phyloP scores from a whole-genome alignment of 2,329 filamentous ascomycete genomes.

The Nothopassalora personata region DNA sequence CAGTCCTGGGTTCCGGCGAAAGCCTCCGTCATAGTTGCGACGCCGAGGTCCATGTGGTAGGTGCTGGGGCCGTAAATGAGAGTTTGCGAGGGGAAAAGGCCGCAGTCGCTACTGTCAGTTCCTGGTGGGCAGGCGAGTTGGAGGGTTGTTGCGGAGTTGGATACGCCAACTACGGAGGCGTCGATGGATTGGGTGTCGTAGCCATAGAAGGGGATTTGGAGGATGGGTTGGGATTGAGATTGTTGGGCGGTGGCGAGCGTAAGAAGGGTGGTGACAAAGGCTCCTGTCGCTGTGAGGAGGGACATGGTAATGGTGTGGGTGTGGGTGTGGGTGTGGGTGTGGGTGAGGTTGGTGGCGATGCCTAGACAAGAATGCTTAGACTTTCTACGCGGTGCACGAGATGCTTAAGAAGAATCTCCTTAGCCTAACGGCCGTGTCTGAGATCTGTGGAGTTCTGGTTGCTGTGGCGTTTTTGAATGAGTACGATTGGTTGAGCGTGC shows the following conservation, averaged over 20 bases:
- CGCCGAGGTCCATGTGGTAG: conserved; percentile 19
- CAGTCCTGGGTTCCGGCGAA: conserved; percentile 20
- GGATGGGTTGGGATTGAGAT: neutral
- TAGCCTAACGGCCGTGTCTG: neutral
- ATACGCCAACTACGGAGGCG: conserved; percentile 15
- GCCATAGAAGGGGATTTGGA: conserved; percentile 21
- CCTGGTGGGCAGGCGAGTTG: conserved; percentile 12
- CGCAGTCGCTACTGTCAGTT: conserved; percentile 18
- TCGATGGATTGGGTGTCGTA: conserved; percentile 19
- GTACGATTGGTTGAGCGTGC: neutral
- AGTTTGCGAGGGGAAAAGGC: conserved; percentile 20
- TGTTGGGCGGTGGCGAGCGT: conserved; percentile 1
- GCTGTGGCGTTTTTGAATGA: neutral
- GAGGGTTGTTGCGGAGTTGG: conserved; percentile 14
- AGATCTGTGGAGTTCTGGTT: neutral
- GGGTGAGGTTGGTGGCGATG: neutral
- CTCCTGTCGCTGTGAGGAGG: neutral
- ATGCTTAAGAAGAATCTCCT: neutral
- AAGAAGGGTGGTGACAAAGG: neutral
- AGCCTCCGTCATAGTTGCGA: conserved; percentile 1
- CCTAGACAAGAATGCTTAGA: neutral
- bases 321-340: neutral
- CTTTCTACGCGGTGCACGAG: neutral
- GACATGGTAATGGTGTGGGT: neutral
- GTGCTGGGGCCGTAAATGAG: conserved; percentile 18